A percentile compares a stretch with the other conserved stretches of the same genome.
Conservation (phyloP, 179 eudicot genomes). For the Sideroxylon spinosum region DNA sequence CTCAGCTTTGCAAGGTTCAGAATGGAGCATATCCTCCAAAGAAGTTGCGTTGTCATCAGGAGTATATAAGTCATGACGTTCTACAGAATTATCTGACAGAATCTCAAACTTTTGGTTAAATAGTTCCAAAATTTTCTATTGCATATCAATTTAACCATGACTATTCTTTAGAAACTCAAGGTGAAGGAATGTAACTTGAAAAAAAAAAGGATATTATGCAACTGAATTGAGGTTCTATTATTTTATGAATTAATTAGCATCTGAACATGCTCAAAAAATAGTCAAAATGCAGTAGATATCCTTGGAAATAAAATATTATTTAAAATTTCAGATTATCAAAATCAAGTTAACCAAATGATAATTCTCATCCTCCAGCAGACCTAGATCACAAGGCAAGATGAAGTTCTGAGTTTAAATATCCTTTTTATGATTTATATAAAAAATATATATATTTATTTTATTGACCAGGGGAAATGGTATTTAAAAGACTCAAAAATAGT, state of each 20-base stretch:
- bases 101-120: constrained; percentile 11
- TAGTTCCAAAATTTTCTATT: not conserved
- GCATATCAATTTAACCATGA: not conserved
- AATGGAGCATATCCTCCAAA: constrained; percentile 32
- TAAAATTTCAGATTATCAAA: not conserved
- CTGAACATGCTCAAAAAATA: constrained; percentile 2
- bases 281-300: too few species aligned
- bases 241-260: constrained; percentile 2
- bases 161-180: too few species aligned
- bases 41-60: constrained; percentile 32
- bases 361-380: not conserved
- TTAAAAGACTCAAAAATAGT: too few species aligned
- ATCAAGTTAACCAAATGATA: not conserved
- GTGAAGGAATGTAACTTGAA: not conserved
- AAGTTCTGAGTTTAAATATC: too few species aligned
- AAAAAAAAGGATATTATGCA: not conserved
- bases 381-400: not conserved
- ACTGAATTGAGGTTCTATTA: not conserved
- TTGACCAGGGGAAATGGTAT: too few species aligned
- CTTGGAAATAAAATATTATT: not conserved
- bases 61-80: constrained; percentile 31
- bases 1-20: constrained; percentile 42
- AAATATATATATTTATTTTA: too few species aligned
- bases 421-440: too few species aligned
- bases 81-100: constrained; percentile 26